phyloP scores from a whole-genome alignment of 164 flowering plant genomes.

The Amborella trichopoda region DNA sequence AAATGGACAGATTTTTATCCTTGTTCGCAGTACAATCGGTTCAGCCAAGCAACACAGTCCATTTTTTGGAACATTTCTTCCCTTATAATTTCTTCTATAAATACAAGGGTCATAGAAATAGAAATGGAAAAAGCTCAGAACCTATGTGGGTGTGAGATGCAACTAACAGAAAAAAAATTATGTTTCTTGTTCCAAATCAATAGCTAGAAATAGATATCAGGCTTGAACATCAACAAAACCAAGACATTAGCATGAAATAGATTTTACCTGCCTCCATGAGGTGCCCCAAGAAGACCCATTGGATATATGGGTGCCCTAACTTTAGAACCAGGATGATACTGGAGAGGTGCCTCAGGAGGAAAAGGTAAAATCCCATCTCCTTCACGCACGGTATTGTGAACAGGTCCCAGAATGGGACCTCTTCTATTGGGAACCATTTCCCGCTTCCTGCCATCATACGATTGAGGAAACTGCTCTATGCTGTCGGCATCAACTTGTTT shows the following conservation, averaged over 20 bases:
- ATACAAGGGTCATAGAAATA: too few species aligned
- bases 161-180: too few species aligned
- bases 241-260: too few species aligned
- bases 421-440: conserved; percentile 27
- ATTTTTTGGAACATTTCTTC: too few species aligned
- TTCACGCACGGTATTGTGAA: conserved; percentile 16
- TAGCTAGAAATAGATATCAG: background rate
- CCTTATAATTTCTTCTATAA: too few species aligned
- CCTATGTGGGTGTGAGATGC: too few species aligned
- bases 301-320: conserved; percentile 21
- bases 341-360: conserved; percentile 23
- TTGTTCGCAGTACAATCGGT: too few species aligned
- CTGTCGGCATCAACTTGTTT: conserved; percentile 20
- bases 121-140: too few species aligned
- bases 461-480: conserved; percentile 23
- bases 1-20: too few species aligned
- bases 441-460: conserved; percentile 25
- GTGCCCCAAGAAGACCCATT: conserved; percentile 12
- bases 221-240: background rate
- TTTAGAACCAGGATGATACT: conserved; percentile 24
- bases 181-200: too few species aligned
- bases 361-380: conserved; percentile 29
- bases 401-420: conserved; percentile 17
- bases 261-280: conserved; percentile 43
- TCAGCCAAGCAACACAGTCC: too few species aligned